Evolutionary conservation across 139 green algal genomes (phyloP), one percentile per base, ranked within the genome.

Genomic region (Chlorella sp.): DNA sequence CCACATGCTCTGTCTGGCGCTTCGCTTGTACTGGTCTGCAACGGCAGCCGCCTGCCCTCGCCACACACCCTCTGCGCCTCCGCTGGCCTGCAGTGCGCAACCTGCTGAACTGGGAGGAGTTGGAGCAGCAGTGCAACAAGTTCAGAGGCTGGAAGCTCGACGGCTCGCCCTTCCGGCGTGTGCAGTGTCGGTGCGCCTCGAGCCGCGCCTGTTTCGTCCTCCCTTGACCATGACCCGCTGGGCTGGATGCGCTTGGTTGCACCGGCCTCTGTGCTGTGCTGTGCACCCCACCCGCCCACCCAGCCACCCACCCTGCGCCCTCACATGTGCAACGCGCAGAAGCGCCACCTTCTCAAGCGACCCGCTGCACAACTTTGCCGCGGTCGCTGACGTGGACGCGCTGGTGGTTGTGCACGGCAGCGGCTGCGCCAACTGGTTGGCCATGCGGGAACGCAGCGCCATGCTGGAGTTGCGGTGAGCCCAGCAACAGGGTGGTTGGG

Each of bases 371-470:
- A 78, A 78, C 72, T 44, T 78, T 24, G 72, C 72, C 1, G 43
- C 43, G 28, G 72, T 78, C 43, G 41, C 41, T 24, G 19, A 44
- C 11, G 72, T 43, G 1, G 72, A 78, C 24, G 44, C 41, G 11
- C 72, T 78, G 7, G 72, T 78, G 72, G 28, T 30, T 7, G 72
- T 78, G 72, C 72, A 78, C 72, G 72, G 72, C 72, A 60, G 41
- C 13, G 72, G 72, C 72, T 78, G 72, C 72, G 32, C 30, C 72
- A 78, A 78, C 44, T 78, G 72, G 72, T 11, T 78, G 4, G 34
- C 72, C 8, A 78, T 78, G 72, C 40, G 41, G 44, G 17, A 58
- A 3, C 20, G 72, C 43, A 36, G 41, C 20, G 43, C 43, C 24
- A 30, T 78, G 43, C 43, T 78, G 2, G 72, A 78, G 44, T 8